Evolutionary conservation across 192 early-diverging fungal genomes (phyloP), one percentile per base, ranked within the genome.

Genomic region (Coemansia biformis): DNA sequence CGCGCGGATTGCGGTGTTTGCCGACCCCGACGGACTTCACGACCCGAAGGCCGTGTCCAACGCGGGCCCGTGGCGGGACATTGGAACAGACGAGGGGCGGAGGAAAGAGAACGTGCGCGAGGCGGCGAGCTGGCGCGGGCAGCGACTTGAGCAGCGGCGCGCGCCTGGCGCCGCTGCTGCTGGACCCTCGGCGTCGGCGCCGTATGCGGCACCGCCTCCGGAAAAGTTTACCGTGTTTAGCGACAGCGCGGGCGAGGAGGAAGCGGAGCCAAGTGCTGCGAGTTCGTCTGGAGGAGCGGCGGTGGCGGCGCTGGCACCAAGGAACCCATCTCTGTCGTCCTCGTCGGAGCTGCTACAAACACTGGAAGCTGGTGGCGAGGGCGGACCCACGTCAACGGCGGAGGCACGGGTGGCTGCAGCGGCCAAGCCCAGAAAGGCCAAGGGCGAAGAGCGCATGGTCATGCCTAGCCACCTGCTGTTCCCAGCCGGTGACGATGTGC

Each of bases 21-120:
- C 58, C 4, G 66, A 75, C 16, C 57, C 57, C 5, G 38, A 50
- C 5, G 51, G 54, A 40, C 12, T 30, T 48, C 5, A 33, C 24
- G 18, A 38, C 2, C n/a, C 15, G 5, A 24, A 31, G 8, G 36
- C 48, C 11, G 44, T 46, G 4, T 13, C 38, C 14, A 34, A 48
- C 3, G 32, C 40, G 3, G 38, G 48, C 6, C 47, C 68, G 8
- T 88, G 86, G 87, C 40, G 17, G 1, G 83, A 86, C 28, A 76
- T 78, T 31, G 84, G 85, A 5, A 72, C 83, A 1, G 63, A 80
- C 17, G 62, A 65, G 17, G 54, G 76, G 13, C 62, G 82, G 6
- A 63, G 75, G n/a, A 89, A 89, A 60, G 87, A 91, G 60, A 88
- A 89, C 52, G 34, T 79, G 6, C 59, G 46, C 5, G 83, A 88